phyloP scores from a whole-genome alignment of 1,139 yeast species.

The Yamadazyma triangularis region DNA sequence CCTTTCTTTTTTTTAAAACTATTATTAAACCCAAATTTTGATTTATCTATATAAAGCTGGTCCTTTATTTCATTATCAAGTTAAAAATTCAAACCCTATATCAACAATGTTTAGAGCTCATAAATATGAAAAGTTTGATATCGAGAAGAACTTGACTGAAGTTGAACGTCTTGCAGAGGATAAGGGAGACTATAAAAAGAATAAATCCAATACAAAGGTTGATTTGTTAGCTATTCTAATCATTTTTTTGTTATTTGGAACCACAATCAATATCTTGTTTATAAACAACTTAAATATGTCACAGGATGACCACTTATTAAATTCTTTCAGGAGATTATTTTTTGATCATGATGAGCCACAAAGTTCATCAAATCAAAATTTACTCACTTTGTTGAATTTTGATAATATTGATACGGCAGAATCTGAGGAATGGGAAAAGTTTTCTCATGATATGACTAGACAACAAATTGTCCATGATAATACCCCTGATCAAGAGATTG shows the following conservation, averaged over 20 bases:
- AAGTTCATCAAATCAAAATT: not conserved
- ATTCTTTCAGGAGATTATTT: not conserved
- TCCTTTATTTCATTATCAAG: too few species aligned
- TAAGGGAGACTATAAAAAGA: conserved; percentile 1
- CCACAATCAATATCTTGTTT: conserved; percentile 8
- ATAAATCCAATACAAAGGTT: conserved; percentile 1
- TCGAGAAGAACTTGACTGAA: conserved; percentile 2
- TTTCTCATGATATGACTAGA: conserved; percentile 5
- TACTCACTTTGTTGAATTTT: conserved; percentile 9
- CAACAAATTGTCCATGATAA: not conserved
- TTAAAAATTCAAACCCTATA: too few species aligned
- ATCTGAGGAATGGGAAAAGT: conserved; percentile 13
- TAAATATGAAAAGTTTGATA: conserved; percentile 1
- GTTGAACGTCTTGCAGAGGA: conserved; percentile 1
- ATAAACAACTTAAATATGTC: not conserved
- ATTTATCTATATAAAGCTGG: too few species aligned
- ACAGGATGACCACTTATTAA: not conserved
- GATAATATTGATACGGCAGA: conserved; percentile 10
- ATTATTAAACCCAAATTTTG: too few species aligned
- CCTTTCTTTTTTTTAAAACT: too few species aligned
- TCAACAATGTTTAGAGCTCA: too few species aligned
- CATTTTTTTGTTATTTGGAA: conserved; percentile 8
- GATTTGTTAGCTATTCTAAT: conserved; percentile 8
- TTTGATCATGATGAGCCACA: not conserved
- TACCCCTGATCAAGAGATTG: not conserved